Conservation (phyloP, 2,329 filamentous ascomycete species). For the Fusarium sarcochroum region DNA sequence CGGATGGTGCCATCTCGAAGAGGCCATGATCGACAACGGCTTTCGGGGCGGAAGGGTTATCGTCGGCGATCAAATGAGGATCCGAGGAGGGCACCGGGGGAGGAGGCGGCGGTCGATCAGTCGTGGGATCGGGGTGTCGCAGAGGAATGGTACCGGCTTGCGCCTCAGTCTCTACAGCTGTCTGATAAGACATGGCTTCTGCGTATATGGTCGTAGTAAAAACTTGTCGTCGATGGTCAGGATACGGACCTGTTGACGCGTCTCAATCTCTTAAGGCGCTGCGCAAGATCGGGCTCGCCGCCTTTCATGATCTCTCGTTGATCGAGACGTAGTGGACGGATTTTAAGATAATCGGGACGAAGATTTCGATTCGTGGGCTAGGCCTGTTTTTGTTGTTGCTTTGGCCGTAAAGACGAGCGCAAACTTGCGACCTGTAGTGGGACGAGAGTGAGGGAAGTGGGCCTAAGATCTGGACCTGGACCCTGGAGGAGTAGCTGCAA, state of each 20-base stretch:
- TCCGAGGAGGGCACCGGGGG: slow-evolving; percentile 60
- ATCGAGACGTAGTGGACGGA: slow-evolving; percentile 32
- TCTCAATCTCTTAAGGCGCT: slow-evolving; percentile 48
- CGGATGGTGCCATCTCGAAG: slow-evolving; percentile 78
- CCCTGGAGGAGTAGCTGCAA: slow-evolving; percentile 35
- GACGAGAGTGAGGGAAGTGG: slow-evolving; percentile 42
- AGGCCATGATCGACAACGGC: slow-evolving; percentile 71
- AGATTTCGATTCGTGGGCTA: slow-evolving; percentile 33
- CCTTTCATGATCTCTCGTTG: slow-evolving; percentile 49
- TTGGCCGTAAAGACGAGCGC: slow-evolving; percentile 38
- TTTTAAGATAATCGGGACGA: slow-evolving; percentile 3
- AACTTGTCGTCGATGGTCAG: slow-evolving; percentile 32
- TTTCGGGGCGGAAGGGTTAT: slow-evolving; percentile 42
- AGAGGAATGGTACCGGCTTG: slow-evolving; percentile 39
- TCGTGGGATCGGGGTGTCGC: slow-evolving; percentile 44
- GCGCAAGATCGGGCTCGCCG: slow-evolving; percentile 41
- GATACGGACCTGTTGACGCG: slow-evolving; percentile 45
- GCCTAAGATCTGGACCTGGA: slow-evolving; percentile 45
- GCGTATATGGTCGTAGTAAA: not conserved
- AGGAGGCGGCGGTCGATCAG: slow-evolving; percentile 53
- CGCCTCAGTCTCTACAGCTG: slow-evolving; percentile 40
- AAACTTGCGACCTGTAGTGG: slow-evolving; percentile 45
- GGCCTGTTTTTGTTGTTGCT: slow-evolving; percentile 38
- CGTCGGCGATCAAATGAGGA: slow-evolving; percentile 50
- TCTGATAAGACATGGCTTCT: slow-evolving; percentile 46